Percentiles rank a stretch among this genome's conserved stretches.
phyloP scores from a whole-genome alignment of 2,329 filamentous ascomycete species.

The Aureobasidium musti region DNA sequence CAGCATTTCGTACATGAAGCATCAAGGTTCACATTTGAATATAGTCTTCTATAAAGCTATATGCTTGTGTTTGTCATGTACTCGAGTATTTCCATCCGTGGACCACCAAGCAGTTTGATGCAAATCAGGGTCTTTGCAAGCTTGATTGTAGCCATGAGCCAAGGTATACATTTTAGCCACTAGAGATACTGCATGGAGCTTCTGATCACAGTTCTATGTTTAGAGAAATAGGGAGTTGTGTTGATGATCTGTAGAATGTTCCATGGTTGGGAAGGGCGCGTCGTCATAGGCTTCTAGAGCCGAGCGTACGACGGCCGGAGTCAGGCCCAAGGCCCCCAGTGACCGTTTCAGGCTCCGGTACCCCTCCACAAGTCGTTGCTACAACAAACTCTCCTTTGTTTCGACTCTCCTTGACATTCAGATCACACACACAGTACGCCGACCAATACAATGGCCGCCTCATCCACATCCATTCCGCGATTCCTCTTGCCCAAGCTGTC shows the following conservation, averaged over 20 bases:
- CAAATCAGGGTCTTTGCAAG: not conserved
- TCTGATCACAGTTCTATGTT: not conserved
- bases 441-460: conserved; percentile 17
- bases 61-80: not conserved
- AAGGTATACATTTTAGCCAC: no score
- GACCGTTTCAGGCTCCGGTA: conserved; percentile 13
- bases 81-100: not conserved
- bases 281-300: not conserved
- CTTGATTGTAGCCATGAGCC: no score
- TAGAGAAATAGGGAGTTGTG: not conserved
- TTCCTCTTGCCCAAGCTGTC: conserved; percentile 45
- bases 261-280: not conserved
- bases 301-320: not conserved
- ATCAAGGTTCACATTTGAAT: no score
- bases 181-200: not conserved
- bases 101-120: not conserved
- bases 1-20: not conserved
- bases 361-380: conserved; percentile 25
- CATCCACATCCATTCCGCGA: conserved; percentile 40
- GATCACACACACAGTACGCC: not conserved
- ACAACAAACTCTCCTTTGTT: conserved; percentile 29
- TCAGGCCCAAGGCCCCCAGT: not conserved
- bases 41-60: no score
- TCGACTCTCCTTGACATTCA: conserved; percentile 18
- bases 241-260: not conserved